Conservation (phyloP, 495 filamentous ascomycete species). For the Hamigera avellanea region DNA sequence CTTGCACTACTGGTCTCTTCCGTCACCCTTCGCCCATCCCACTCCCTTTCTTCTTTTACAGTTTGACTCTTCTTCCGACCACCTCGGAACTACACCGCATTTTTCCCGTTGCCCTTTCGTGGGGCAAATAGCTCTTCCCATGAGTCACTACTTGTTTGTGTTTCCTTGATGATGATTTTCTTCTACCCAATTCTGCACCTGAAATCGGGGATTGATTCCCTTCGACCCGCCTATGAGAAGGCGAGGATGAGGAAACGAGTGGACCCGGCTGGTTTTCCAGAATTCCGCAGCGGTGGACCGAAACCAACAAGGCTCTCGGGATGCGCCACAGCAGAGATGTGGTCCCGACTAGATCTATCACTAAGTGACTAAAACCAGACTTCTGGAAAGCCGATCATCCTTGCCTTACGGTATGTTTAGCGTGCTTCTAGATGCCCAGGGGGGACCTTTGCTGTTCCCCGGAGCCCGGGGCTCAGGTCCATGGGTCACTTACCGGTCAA, state of each 20-base stretch:
- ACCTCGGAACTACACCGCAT: constrained; percentile 5
- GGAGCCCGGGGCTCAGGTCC: constrained; percentile 25
- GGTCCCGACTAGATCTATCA: constrained; percentile 27
- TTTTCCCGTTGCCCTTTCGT: background rate
- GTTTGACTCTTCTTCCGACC: constrained; percentile 6
- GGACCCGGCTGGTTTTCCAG: constrained; percentile 3
- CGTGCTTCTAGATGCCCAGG: constrained; percentile 12
- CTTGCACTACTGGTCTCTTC: background rate
- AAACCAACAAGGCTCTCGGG: too few relatives aligned
- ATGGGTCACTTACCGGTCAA: constrained; percentile 19
- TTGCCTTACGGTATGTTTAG: constrained; percentile 27
- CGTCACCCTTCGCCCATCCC: constrained; percentile 5
- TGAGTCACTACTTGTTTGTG: too few relatives aligned
- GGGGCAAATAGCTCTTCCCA: too few relatives aligned
- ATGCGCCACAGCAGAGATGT: constrained; percentile 2
- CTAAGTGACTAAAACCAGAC: constrained; percentile 15
- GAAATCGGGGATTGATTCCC: too few relatives aligned
- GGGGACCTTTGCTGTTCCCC: constrained; percentile 23
- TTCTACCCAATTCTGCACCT: too few relatives aligned
- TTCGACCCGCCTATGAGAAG: too few relatives aligned
- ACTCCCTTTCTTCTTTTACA: constrained; percentile 4
- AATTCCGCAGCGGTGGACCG: constrained; percentile 2
- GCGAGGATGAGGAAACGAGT: too few relatives aligned
- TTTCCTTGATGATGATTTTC: too few relatives aligned
- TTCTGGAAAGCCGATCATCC: constrained; percentile 29